Evolutionary conservation across 2,329 filamentous ascomycete genomes (phyloP).

Genomic region (Xylaria sp.): DNA sequence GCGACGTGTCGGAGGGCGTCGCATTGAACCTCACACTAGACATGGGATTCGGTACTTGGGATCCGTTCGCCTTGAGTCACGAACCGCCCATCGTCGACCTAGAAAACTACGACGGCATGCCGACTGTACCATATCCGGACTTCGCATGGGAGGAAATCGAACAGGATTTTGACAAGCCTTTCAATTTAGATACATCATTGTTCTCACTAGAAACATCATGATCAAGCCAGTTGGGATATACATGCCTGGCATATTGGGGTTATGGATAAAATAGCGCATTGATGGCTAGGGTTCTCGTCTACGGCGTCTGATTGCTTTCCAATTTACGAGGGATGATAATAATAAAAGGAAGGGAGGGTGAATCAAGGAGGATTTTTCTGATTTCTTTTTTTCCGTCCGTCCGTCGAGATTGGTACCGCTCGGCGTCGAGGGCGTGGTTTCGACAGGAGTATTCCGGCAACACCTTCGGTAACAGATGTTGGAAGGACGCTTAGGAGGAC

Average conservation of each 20-base stretch:
- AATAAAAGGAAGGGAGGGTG: neutral
- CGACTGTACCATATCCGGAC: slow-evolving; percentile 42
- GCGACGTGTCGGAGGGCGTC: slow-evolving; percentile 67
- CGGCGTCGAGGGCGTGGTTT: slow-evolving; percentile 22
- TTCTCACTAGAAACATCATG: slow-evolving; percentile 54
- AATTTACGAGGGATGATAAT: slow-evolving; percentile 25
- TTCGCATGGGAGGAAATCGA: slow-evolving; percentile 61
- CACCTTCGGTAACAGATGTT: slow-evolving; percentile 8
- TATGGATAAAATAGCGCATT: neutral
- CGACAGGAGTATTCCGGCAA: slow-evolving; percentile 3
- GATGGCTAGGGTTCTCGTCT: neutral
- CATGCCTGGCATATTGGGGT: neutral
- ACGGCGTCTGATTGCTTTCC: neutral
- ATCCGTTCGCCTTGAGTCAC: slow-evolving; percentile 58
- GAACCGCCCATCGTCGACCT: slow-evolving; percentile 48
- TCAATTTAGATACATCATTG: slow-evolving; percentile 60
- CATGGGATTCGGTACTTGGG: slow-evolving; percentile 58
- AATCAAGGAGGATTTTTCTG: slow-evolving; percentile 6
- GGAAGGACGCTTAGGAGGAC: neutral
- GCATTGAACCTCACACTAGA: slow-evolving; percentile 59
- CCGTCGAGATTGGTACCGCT: slow-evolving; percentile 12
- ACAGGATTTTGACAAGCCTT: slow-evolving; percentile 62
- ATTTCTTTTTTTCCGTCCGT: too few species aligned
- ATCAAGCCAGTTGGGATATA: neutral
- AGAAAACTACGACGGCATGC: slow-evolving; percentile 35